These are phyloP conservation scores for Rhizoclosmatium globosum DNA, from an alignment of 192 early-diverging fungal genomes.

Conservation along the genomic window DNA sequence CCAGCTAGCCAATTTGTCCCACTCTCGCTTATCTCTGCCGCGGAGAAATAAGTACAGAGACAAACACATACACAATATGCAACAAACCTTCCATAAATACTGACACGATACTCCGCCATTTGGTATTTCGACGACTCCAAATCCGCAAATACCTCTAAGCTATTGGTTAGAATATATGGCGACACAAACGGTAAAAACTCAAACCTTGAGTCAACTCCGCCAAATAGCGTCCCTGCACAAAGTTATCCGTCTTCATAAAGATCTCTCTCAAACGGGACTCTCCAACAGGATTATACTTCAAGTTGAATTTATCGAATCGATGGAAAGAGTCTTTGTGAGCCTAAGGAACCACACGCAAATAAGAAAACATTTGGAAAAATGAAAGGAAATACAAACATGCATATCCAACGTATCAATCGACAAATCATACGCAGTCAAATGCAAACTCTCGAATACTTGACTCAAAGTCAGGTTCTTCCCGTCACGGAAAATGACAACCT, in stretches of 20 bases:
- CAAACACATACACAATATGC: slow-evolving; percentile 18
- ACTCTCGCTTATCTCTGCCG: slow-evolving; percentile 71
- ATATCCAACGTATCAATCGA: slow-evolving; percentile 95
- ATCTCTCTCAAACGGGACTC: slow-evolving; percentile 94
- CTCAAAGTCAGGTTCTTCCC: slow-evolving; percentile 78
- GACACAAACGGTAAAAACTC: neutral
- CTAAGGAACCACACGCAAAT: slow-evolving; percentile 35
- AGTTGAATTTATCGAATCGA: slow-evolving; percentile 96
- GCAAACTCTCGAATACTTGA: slow-evolving; percentile 89
- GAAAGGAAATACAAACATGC: slow-evolving; percentile 66
- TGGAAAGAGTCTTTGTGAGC: slow-evolving; percentile 97
- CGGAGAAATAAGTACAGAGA: neutral
- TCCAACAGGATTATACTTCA: slow-evolving; percentile 96
- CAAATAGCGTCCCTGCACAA: slow-evolving; percentile 83
- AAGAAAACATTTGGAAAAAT: neutral
- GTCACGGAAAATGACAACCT: slow-evolving; percentile 87
- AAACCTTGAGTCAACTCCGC: slow-evolving; percentile 90
- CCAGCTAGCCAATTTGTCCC: slow-evolving; percentile 95
- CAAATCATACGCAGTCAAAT: slow-evolving; percentile 92
- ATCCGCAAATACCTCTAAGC: slow-evolving; percentile 84
- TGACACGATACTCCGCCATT: slow-evolving; percentile 92
- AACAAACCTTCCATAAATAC: slow-evolving; percentile 83
- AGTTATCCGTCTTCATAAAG: slow-evolving; percentile 96
- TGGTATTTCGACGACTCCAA: slow-evolving; percentile 95
- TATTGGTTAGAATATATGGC: neutral